Base-by-base conservation (phyloP, 768 basidiomycete species). In the Inosperma sp. region DNA sequence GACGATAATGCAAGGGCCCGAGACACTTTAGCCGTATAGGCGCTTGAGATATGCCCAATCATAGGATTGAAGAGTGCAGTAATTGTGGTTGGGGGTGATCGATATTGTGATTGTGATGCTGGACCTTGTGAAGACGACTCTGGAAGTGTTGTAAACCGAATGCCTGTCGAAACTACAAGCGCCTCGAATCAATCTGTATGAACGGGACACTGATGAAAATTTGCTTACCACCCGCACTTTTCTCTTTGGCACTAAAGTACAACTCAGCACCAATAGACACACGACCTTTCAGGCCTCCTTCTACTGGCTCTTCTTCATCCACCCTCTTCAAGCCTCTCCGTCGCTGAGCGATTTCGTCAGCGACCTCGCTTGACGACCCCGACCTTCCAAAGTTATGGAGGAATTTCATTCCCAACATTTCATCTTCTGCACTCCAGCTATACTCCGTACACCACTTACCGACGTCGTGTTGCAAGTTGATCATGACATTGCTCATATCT, bases 61-160 rank as follows among this genome's bases (percentile, higher is more conserved):
- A 98, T 92, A 0, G 95, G 95, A 65, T 96, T 97, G 67, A 94
- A 92, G 22, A 95, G 77, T 4, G 93, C 89, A 3, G 94, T 95
- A 43, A 96, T 86, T 13, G 93, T 94, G 1, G 93, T 96, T 1
- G 95, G 93, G 0, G 95, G 92, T 63, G 46, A 48, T 22, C 46
- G 25, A 22, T 68, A 63, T 13, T 76, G 63, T 3, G 74, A 68
- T 1, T 75, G 65, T 4, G 71, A 59, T 6, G 69, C 54, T 6
- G 68, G 68, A 12, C 77, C 58, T 58, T 82, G 82, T 56, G 81
- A 79, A 35, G 84, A 80, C 1, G 82, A 76, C 57, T 94, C 90
- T 2, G 93, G 90, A 4, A 94, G 70, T 1, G 95, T 98, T 3
- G 91, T 88, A 65, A 96, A 97, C n/a, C 94, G 83, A 34, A 95